Evolutionary conservation across 1,284 basidiomycete genomes (phyloP), one percentile per base, ranked within the genome.

Genomic region (Puccinia hordei): DNA sequence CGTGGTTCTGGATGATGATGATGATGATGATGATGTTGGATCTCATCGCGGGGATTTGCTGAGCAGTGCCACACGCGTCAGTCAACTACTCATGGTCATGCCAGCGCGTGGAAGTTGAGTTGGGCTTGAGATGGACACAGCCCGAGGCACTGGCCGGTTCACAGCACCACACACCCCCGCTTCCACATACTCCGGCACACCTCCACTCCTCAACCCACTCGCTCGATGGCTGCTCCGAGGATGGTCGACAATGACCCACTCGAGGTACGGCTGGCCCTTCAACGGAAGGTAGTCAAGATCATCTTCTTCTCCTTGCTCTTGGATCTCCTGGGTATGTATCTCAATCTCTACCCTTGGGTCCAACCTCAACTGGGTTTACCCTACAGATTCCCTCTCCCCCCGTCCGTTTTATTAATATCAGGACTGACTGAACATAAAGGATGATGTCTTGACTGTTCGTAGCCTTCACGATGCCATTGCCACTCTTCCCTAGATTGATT

Each of bases 381-480:
- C n/a, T n/a, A n/a, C n/a, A n/a, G n/a, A n/a, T n/a, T n/a, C n/a
- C n/a, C n/a, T n/a, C n/a, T n/a, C n/a, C n/a, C n/a, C n/a, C n/a
- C n/a, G n/a, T n/a, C n/a, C n/a, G n/a, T n/a, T n/a, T n/a, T n/a
- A n/a, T n/a, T n/a, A n/a, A n/a, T n/a, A n/a, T n/a, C n/a, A n/a
- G n/a, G n/a, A n/a, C 49, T 73, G 44, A 73, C 35, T 30, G 15
- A 41, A 30, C 19, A 35, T n/a, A 24, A 65, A 61, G 35, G 73
- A 55, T 41, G 10, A 6, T 68, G 19, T 63, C 12, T 41, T 53
- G 13, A 33, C 33, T 30, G 27, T 73, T 53, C 33, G 51, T 83
- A 91, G 93, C 93, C 17, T 95, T 95, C 86, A 95, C 94, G n/a
- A 93, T 95, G 63, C 93, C 93, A n/a, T 88, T 95, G 44, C 93